Percentiles rank a stretch among this genome's conserved stretches.
Evolutionary conservation across 495 filamentous ascomycete genomes (phyloP).

Genomic region (Neurospora sp.): DNA sequence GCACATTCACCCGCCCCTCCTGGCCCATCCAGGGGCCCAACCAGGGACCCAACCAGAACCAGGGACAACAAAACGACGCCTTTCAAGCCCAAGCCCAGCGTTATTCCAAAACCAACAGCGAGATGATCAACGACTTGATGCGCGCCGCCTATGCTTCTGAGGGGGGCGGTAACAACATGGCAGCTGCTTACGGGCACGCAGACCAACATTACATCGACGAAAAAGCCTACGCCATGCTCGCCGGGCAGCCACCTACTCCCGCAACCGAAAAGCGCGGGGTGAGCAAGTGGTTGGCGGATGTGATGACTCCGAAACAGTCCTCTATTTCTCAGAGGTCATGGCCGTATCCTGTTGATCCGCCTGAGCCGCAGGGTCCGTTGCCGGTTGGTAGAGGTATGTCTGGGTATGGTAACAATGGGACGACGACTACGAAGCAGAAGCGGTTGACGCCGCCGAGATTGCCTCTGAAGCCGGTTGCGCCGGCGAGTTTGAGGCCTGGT

Average conservation of each 20-base stretch:
- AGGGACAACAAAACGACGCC: slow-evolving; percentile 19
- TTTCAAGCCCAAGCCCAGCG: not conserved
- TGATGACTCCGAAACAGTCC: not conserved
- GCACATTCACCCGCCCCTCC: not conserved
- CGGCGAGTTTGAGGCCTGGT: not conserved
- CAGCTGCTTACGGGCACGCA: not conserved
- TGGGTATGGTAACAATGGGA: not conserved
- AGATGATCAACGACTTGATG: not conserved
- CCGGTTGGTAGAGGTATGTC: not conserved
- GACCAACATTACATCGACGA: not conserved
- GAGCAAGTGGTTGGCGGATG: not conserved
- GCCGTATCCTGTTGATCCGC: not conserved
- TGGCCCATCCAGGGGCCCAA: slow-evolving; percentile 28
- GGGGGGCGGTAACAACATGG: not conserved
- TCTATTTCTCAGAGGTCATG: not conserved
- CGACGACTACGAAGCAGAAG: not conserved
- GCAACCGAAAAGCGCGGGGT: not conserved
- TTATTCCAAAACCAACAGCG: not conserved
- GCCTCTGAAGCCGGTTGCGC: not conserved
- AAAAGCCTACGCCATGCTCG: not conserved
- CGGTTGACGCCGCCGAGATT: not conserved
- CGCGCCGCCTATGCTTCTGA: not conserved
- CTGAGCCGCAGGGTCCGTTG: not conserved
- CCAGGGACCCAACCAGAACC: not conserved
- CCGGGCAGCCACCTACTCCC: not conserved